Evolutionary conservation across 371 early-diverging fungal species (phyloP).

Genomic region (Coemansia sp.): DNA sequence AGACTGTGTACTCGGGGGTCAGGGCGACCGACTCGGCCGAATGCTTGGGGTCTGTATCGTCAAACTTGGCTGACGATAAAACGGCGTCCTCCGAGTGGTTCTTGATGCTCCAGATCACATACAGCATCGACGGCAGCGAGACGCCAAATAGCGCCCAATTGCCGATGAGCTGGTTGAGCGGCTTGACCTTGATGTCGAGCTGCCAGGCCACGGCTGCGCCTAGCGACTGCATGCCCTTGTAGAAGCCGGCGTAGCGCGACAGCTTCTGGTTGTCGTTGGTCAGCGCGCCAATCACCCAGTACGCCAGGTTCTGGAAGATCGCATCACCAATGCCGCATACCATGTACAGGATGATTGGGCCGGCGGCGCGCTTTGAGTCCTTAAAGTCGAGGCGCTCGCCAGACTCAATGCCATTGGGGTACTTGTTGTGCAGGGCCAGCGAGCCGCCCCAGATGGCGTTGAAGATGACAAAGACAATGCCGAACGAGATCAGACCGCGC

Average conservation of each 20-base stretch:
- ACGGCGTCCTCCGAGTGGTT: constrained; percentile 40
- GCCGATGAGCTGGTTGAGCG: constrained; percentile 43
- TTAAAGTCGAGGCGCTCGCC: constrained; percentile 51
- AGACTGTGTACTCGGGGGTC: no score
- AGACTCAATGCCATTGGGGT: constrained; percentile 15
- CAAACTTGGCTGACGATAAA: no score
- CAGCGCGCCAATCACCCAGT: constrained; percentile 74
- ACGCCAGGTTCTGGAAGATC: constrained; percentile 66
- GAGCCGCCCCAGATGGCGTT: constrained; percentile 67
- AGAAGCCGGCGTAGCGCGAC: constrained; percentile 76
- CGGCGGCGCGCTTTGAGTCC: constrained; percentile 51
- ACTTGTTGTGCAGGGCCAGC: constrained; percentile 53
- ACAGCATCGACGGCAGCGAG: constrained; percentile 50
- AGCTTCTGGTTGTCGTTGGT: constrained; percentile 66
- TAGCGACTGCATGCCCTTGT: constrained; percentile 80
- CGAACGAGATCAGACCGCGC: constrained; percentile 59
- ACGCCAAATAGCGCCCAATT: constrained; percentile 50
- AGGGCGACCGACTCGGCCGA: no score
- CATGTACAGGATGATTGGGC: constrained; percentile 65
- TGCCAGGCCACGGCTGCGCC: constrained; percentile 64
- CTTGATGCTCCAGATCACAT: constrained; percentile 43
- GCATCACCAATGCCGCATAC: constrained; percentile 69
- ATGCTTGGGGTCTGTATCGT: no score
- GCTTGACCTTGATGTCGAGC: constrained; percentile 40
- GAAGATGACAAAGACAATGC: constrained; percentile 51